Evolutionary conservation across 1,284 basidiomycete species (phyloP).

Genomic region (Thelephora terrestris): DNA sequence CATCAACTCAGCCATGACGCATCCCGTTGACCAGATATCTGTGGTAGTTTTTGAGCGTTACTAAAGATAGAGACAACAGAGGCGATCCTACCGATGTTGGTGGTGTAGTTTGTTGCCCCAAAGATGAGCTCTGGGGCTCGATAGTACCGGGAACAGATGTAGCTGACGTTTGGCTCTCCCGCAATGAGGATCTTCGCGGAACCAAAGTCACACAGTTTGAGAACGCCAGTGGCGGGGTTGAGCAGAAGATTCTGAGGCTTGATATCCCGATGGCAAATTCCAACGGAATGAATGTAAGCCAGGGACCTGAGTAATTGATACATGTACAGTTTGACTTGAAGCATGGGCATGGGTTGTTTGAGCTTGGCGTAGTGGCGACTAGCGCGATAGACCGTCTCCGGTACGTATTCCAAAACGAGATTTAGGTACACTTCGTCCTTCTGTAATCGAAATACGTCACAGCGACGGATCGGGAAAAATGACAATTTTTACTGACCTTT

Average conservation of each 20-base stretch:
- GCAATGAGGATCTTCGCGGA: slow-evolving; percentile 97
- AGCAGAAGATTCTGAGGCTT: slow-evolving; percentile 98
- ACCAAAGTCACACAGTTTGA: slow-evolving; percentile 99
- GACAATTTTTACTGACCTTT: slow-evolving; percentile 56
- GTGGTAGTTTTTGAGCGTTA: slow-evolving; percentile 5
- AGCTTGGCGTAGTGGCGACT: slow-evolving; percentile 98
- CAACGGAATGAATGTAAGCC: slow-evolving; percentile 97
- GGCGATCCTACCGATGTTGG: slow-evolving; percentile 80
- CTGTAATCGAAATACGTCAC: slow-evolving; percentile 30
- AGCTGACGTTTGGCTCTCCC: slow-evolving; percentile 98
- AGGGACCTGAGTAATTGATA: slow-evolving; percentile 96
- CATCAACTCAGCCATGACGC: slow-evolving; percentile 99
- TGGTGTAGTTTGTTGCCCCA: slow-evolving; percentile 99
- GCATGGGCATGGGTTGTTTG: slow-evolving; percentile 99
- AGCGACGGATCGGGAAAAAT: slow-evolving; percentile 4
- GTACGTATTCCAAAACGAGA: slow-evolving; percentile 97
- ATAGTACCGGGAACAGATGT: slow-evolving; percentile 99
- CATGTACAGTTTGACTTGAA: slow-evolving; percentile 98
- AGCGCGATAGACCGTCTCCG: slow-evolving; percentile 98
- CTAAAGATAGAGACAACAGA: background rate
- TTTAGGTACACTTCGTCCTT: slow-evolving; percentile 99
- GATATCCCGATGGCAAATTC: slow-evolving; percentile 98
- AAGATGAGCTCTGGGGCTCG: slow-evolving; percentile 99
- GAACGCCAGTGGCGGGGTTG: slow-evolving; percentile 91
- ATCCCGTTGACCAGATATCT: slow-evolving; percentile 99